phyloP scores from a whole-genome alignment of 495 filamentous ascomycete genomes.

The Apiosordaria backusii region DNA sequence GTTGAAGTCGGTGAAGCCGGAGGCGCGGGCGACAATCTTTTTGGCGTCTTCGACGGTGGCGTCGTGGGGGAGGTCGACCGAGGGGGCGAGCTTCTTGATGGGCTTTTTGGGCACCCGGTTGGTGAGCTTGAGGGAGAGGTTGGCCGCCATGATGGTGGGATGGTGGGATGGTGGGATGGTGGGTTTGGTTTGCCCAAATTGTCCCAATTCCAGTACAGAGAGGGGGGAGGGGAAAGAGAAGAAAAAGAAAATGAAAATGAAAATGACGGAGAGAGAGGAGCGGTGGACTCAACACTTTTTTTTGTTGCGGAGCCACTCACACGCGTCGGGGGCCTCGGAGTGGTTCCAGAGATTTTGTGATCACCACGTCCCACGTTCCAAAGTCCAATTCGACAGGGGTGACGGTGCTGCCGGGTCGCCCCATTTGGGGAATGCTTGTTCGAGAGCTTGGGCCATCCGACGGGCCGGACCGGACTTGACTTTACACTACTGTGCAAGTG shows the following conservation, averaged over 20 bases:
- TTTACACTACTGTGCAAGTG: no score
- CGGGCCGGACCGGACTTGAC: not conserved
- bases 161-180: no score
- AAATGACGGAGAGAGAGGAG: not conserved
- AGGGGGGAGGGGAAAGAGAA: not conserved
- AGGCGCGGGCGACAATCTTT: slow-evolving; percentile 41
- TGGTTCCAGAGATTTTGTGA: not conserved
- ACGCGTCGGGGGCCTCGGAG: not conserved
- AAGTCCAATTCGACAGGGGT: not conserved
- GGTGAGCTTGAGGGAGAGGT: slow-evolving; percentile 42
- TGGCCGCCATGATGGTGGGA: slow-evolving; percentile 35
- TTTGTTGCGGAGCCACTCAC: not conserved
- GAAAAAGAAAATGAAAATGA: not conserved
- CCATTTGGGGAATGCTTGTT: slow-evolving; percentile 5
- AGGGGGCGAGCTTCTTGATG: slow-evolving; percentile 67
- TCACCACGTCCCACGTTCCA: not conserved
- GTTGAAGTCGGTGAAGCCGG: slow-evolving; percentile 52
- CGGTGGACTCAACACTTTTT: not conserved
- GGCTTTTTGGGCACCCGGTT: slow-evolving; percentile 51
- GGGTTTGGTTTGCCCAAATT: not conserved
- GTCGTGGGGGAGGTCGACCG: slow-evolving; percentile 56
- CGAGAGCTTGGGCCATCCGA: not conserved
- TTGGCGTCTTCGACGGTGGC: slow-evolving; percentile 60
- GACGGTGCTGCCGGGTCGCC: not conserved
- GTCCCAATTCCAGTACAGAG: not conserved